Evolutionary conservation across 148 eudicot species (phyloP), one percentile per base, ranked within the genome.

Genomic region (Fagopyrum tataricum): DNA sequence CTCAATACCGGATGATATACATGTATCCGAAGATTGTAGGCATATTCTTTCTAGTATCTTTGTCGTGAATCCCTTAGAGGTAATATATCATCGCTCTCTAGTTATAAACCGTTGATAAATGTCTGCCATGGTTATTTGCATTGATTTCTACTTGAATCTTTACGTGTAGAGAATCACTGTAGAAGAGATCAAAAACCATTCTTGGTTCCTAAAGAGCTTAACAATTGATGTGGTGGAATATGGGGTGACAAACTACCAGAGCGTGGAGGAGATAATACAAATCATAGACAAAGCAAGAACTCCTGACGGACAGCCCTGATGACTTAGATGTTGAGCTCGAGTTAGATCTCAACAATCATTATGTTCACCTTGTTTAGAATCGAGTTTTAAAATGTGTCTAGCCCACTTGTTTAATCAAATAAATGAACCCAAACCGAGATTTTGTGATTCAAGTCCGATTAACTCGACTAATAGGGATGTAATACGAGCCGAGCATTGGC

Each of bases 171-270:
- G 97, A 84, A 91, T 91, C 62, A 91, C 89, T 2, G 86, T 93
- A 12, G 75, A 83, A 31, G 97, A 93, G 76, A 93, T 93, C 21
- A 87, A 81, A 75, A 85, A 40, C 44, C 94, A 90, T 66, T 93
- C 92, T 0, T 93, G 98, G 98, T 93, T 85, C 73, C 23, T 87
- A 75, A 89, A 78, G 81, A 89, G 91, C 84, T 85, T 90, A 77
- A 96, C 92, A 4, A 62, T 75, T 41, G 96, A 93, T 70, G 75
- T 87, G 14, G 86, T 79, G 78, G 92, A 88, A 77, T 87, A 89
- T n/a, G 91, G 84, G 84, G 39, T 14, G 44, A 64, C 69, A 39
- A 86, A 85, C 81, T 83, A 76, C 75, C 98, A 91, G 74, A 86
- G 85, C 64, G 72, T 81, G 15, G 88, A 84, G 49, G 89, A 91